These are phyloP conservation scores for Aspergillus nomiae DNA, from an alignment of 2,329 filamentous ascomycete species.

Conservation along the genomic window DNA sequence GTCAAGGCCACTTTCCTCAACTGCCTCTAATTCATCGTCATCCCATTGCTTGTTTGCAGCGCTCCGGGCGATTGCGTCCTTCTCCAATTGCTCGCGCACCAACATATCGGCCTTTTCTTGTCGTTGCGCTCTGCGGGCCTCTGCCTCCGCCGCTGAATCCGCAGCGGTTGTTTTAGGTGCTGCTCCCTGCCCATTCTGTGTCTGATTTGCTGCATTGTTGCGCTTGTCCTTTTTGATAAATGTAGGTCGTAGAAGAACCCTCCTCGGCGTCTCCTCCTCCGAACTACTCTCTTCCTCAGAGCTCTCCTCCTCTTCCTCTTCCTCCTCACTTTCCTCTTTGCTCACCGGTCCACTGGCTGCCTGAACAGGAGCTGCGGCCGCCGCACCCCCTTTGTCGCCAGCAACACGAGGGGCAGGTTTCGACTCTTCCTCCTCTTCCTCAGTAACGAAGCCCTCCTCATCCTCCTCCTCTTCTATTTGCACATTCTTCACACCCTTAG, in stretches of 20 bases:
- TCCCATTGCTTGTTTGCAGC: slow-evolving; percentile 87
- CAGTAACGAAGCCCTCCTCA: slow-evolving; percentile 64
- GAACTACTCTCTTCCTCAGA: slow-evolving; percentile 57
- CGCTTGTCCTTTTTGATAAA: slow-evolving; percentile 68
- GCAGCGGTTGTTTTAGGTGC: slow-evolving; percentile 18
- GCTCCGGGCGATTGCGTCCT: slow-evolving; percentile 73
- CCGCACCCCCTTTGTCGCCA: slow-evolving; percentile 16
- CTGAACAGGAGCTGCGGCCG: slow-evolving; percentile 14
- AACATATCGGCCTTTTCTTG: slow-evolving; percentile 75
- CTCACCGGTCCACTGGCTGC: slow-evolving; percentile 33
- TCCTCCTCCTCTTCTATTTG: slow-evolving; percentile 45
- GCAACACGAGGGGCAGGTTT: slow-evolving; percentile 20
- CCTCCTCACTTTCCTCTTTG: slow-evolving; percentile 45
- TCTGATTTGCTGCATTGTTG: slow-evolving; percentile 38
- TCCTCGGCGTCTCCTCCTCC: slow-evolving; percentile 60
- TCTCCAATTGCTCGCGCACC: slow-evolving; percentile 85
- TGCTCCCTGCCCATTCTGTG: slow-evolving; percentile 20
- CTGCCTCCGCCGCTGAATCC: slow-evolving; percentile 46
- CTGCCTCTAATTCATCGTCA: slow-evolving; percentile 63
- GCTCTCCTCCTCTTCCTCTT: slow-evolving; percentile 49
- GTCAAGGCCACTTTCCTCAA: slow-evolving; percentile 74
- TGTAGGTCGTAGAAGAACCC: slow-evolving; percentile 64
- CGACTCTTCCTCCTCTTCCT: slow-evolving; percentile 47
- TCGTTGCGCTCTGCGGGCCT: slow-evolving; percentile 51
- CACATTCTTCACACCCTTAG: slow-evolving; percentile 33